Base-by-base conservation (phyloP, 1,139 yeast genomes). In the Arxiozyma slooffiae region DNA sequence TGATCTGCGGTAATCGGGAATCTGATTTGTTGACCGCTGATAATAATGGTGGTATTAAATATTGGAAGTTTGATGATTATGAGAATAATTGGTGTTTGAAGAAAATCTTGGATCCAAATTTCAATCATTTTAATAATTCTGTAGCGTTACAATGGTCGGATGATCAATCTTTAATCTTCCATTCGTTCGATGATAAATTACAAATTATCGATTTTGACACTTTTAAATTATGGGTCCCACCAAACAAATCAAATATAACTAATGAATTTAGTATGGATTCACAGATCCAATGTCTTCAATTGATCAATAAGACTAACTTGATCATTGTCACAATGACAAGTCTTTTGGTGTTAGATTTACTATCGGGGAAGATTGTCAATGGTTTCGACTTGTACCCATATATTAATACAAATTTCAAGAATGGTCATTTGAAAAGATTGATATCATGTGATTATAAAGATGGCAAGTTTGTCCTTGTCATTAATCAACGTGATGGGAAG, bases 1-100 rank as follows among this genome's bases (percentile, higher is more conserved):
- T 85, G 36, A 26, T 67, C 71, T 17, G 71, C 81, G 17, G 83
- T 85, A 38, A 38, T 4, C 72, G 64, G 71, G 74, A 61, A 7
- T 71, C 74, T 42, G 89, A 87, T 16, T 70, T 77, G 58, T 69
- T 86, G 45, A 86, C 97, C 1, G 87, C 87, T 4, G 95, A 90
- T 60, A 75, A 75, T 48, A 81, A 80, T 57, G 97, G 97, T 46
- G 94, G 95, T 17, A 69, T 92, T 49, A 77, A 96, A 60, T 72
- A 84, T 51, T 92, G 98, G 86, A 62, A 87, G 80, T 47, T 66
- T 71, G 53, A 77, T 76, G 40, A 73, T 67, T 70, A 74, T 38
- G 69, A 64, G 38, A 69, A 69, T 47, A 67, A 63, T 50, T 67
- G 69, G 69, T 64, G 67, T 50, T 52, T 67, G 46, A 67, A 52